Evolutionary conservation across 352 stramenopile genomes (phyloP).

Genomic region (Phytophthora pseudosyringae): DNA sequence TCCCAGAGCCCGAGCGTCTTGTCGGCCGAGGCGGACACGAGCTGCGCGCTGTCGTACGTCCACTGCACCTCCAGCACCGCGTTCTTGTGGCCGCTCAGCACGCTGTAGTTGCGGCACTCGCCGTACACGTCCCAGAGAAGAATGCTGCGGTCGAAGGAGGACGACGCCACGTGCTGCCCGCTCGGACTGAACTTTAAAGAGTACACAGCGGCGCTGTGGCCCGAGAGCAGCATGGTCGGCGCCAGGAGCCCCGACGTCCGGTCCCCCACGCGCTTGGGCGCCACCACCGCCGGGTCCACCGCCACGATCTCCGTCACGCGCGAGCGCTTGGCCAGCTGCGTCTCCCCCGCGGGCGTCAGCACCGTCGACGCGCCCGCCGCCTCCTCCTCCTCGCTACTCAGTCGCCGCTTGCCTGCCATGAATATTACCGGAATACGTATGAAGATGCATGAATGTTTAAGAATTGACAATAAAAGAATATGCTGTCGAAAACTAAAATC

Average conservation of each 20-base stretch:
- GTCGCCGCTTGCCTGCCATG: conserved; percentile 38
- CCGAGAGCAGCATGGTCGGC: conserved; percentile 83
- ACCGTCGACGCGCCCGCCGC: conserved; percentile 25
- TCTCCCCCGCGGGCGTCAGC: conserved; percentile 33
- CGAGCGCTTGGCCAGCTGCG: conserved; percentile 69
- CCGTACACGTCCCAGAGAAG: conserved; percentile 92
- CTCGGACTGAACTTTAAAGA: conserved; percentile 83
- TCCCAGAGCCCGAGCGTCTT: conserved; percentile 92
- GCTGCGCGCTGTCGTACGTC: conserved; percentile 85
- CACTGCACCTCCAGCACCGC: conserved; percentile 94
- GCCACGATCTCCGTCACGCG: conserved; percentile 77
- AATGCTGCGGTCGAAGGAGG: conserved; percentile 78
- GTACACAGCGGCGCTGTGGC: conserved; percentile 76
- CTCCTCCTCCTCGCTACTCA: conserved; percentile 33
- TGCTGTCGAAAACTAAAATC: neutral
- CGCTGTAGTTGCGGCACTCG: conserved; percentile 94
- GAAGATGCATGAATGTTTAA: neutral
- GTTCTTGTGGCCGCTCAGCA: conserved; percentile 96
- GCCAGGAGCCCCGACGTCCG: conserved; percentile 71
- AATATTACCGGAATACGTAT: neutral
- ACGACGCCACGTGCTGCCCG: conserved; percentile 72
- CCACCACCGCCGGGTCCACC: conserved; percentile 67
- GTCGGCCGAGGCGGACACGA: conserved; percentile 94
- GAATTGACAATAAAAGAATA: neutral
- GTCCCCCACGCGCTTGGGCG: conserved; percentile 53